Conservation (phyloP, 495 filamentous ascomycete species). For the Penicillium coprophilum region DNA sequence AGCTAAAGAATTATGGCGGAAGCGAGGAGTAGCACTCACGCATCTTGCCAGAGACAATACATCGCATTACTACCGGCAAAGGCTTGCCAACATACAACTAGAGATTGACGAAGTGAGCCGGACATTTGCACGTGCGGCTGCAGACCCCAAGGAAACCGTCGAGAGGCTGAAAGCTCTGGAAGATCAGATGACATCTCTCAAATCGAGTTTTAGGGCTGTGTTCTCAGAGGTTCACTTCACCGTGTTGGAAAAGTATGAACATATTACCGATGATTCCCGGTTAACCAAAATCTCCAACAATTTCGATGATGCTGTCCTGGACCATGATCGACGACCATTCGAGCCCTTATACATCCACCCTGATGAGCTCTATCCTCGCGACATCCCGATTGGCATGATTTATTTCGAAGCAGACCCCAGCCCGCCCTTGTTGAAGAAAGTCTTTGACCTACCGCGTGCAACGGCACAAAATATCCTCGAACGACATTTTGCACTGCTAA, state of each 20-base stretch:
- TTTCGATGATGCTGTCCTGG: conserved; percentile 47
- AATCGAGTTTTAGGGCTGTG: conserved; percentile 11
- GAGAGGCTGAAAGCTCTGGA: conserved; percentile 34
- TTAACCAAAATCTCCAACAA: conserved; percentile 17
- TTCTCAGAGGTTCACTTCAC: conserved; percentile 21
- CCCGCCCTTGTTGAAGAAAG: conserved; percentile 14
- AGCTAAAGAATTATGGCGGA: not conserved
- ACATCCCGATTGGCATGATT: conserved; percentile 23
- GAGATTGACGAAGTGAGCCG: conserved; percentile 30
- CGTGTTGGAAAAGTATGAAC: conserved; percentile 13
- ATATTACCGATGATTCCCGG: conserved; percentile 28
- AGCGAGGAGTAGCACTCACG: not conserved
- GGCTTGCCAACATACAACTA: conserved; percentile 26
- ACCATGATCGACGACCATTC: conserved; percentile 63
- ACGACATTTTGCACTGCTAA: conserved; percentile 29
- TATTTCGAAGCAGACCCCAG: conserved; percentile 43
- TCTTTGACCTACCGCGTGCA: conserved; percentile 14
- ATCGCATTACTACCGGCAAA: conserved; percentile 26
- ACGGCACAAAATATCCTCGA: conserved; percentile 15
- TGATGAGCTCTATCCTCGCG: conserved; percentile 58
- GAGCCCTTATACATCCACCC: conserved; percentile 52
- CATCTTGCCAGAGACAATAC: conserved; percentile 37
- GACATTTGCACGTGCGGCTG: conserved; percentile 33
- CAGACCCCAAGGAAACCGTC: conserved; percentile 28
- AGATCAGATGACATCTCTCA: conserved; percentile 20